A percentile compares a stretch with the other conserved stretches of the same genome.
Conservation (phyloP, 192 early-diverging fungal genomes). For the Dimargaris xerosporica region DNA sequence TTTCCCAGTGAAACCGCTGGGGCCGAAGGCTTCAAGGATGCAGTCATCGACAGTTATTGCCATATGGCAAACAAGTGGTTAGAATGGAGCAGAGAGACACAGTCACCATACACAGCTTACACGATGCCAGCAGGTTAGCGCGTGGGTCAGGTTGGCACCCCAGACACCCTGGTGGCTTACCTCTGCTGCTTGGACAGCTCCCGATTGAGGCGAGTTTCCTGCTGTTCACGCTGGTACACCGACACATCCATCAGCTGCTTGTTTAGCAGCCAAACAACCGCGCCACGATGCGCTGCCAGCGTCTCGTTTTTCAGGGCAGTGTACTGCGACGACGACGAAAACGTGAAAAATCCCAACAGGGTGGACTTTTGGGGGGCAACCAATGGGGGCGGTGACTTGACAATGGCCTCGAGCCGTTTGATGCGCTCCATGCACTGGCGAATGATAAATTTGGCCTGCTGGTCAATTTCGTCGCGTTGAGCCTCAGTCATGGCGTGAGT, state of each 20-base stretch:
- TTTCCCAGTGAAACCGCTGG: no score
- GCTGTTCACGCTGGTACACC: constrained; percentile 51
- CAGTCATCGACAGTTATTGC: no score
- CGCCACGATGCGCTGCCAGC: constrained; percentile 47
- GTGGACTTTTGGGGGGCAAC: constrained; percentile 12
- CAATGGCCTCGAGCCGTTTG: constrained; percentile 35
- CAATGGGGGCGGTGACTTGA: constrained; percentile 20
- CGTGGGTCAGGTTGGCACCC: no score
- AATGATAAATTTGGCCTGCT: constrained; percentile 39
- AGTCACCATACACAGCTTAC: no score
- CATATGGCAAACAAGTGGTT: no score
- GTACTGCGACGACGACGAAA: constrained; percentile 24
- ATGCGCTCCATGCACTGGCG: constrained; percentile 38
- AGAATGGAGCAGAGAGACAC: no score
- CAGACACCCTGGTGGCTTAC: no score
- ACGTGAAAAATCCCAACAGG: constrained; percentile 26
- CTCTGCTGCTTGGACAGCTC: constrained; percentile 54
- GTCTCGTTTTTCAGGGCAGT: constrained; percentile 29
- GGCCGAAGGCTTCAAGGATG: no score
- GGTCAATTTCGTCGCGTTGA: constrained; percentile 53
- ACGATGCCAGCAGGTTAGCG: no score
- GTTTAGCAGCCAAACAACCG: constrained; percentile 52
- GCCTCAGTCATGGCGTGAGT: constrained; percentile 27
- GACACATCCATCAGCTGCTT: constrained; percentile 44
- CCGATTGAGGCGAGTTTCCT: constrained; percentile 44